These are phyloP conservation scores for Cystobasidium onofrii DNA, from an alignment of 768 basidiomycete species.

Conservation along the genomic window DNA sequence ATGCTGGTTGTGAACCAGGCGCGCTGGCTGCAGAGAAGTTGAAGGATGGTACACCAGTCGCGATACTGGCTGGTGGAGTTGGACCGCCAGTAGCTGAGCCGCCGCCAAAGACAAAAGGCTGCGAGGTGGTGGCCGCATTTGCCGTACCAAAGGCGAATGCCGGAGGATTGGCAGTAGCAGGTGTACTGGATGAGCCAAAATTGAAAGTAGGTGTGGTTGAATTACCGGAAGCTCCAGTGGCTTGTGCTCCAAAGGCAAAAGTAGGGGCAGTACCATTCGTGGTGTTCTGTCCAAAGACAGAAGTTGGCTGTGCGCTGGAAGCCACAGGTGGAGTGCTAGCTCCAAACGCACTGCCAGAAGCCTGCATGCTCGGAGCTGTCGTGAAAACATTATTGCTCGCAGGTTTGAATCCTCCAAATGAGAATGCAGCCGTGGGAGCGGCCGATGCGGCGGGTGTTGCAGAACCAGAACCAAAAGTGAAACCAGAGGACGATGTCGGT, in stretches of 20 bases:
- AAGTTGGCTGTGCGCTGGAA: neutral
- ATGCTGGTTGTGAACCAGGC: neutral
- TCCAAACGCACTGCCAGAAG: neutral
- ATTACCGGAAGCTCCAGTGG: neutral
- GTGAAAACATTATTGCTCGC: neutral
- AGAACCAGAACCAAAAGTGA: neutral
- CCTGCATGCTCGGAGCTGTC: neutral
- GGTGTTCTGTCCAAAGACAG: neutral
- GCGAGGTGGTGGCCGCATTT: neutral
- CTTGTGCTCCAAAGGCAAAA: neutral
- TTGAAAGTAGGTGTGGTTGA: neutral
- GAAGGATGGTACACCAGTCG: neutral
- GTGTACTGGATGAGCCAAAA: neutral
- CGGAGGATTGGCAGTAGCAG: neutral
- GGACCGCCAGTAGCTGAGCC: neutral
- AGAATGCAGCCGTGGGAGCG: neutral
- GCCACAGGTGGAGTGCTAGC: neutral
- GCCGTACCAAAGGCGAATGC: conserved; percentile 16
- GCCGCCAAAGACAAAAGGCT: neutral
- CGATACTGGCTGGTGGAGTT: neutral
- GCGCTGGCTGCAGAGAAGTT: neutral
- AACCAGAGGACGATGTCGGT: neutral
- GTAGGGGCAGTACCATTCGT: neutral
- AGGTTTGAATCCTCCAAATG: neutral
- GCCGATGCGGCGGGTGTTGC: neutral